Percentiles rank a stretch among this genome's conserved stretches.
Conservation (phyloP, 129 eudicot genomes). For the Chrysanthemum makinoi region DNA sequence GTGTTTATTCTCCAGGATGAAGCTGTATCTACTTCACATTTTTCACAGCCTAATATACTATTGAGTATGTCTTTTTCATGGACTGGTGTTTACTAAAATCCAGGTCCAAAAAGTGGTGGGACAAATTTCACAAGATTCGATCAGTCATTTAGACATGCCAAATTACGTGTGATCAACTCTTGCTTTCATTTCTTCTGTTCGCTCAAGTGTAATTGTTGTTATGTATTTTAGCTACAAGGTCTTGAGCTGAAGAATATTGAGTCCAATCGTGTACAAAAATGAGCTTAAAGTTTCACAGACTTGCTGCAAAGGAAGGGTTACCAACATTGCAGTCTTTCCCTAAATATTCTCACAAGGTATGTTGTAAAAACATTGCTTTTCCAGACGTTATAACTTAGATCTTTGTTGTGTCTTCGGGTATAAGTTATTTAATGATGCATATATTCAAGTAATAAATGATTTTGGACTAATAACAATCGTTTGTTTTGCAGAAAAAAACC, state of each 20-base stretch:
- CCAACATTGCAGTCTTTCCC: conserved; percentile 13
- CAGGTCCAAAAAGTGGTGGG: conserved; percentile 53
- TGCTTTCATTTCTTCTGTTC: neutral
- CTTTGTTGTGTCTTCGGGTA: no score
- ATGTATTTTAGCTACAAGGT: conserved; percentile 45
- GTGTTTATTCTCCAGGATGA: conserved; percentile 55
- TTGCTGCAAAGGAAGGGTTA: conserved; percentile 12
- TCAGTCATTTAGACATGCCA: conserved; percentile 5
- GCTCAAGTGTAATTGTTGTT: neutral
- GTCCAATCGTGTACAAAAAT: conserved; percentile 36
- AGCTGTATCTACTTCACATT: conserved; percentile 86
- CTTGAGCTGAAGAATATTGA: conserved; percentile 35
- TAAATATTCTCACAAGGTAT: conserved; percentile 18
- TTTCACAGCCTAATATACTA: conserved; percentile 77
- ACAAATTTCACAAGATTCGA: conserved; percentile 54
- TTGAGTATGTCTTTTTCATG: conserved; percentile 92
- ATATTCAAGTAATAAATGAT: neutral
- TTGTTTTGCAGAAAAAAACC: conserved; percentile 20
- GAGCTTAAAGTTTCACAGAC: conserved; percentile 28
- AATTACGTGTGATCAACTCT: neutral
- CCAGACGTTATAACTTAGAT: no score
- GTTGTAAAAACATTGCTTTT: no score
- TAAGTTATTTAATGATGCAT: neutral
- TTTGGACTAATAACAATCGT: neutral
- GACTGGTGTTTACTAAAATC: conserved; percentile 65